phyloP scores from a whole-genome alignment of 2,329 filamentous ascomycete genomes.

The Neopestalotiopsis rosae region DNA sequence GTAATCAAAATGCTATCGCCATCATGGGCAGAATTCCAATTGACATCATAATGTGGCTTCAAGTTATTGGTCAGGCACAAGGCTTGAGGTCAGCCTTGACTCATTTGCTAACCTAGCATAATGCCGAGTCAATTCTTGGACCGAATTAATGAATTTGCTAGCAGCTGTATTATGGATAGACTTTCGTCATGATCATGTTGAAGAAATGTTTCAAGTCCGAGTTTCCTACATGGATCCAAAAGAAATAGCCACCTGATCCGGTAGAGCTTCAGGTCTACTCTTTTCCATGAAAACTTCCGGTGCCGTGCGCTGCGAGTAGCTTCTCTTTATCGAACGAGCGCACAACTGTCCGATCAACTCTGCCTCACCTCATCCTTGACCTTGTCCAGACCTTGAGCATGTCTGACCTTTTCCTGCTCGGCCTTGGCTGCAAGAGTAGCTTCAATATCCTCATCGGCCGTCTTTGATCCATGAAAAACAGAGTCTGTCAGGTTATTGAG shows the following conservation, averaged over 20 bases:
- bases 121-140: neutral
- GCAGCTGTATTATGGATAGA: neutral
- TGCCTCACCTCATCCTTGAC: constrained; percentile 9
- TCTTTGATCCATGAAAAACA: constrained; percentile 34
- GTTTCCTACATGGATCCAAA: neutral
- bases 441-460: constrained; percentile 30
- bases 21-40: neutral
- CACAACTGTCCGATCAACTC: neutral
- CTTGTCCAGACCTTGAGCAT: constrained; percentile 30
- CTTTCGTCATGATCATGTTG: neutral
- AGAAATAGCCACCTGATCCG: neutral
- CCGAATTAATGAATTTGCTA: neutral
- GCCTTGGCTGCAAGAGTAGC: constrained; percentile 29
- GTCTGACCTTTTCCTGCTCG: constrained; percentile 32
- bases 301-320: neutral
- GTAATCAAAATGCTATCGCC: neutral
- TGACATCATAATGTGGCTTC: neutral
- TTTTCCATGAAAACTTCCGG: neutral
- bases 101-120: neutral
- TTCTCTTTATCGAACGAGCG: too few species aligned
- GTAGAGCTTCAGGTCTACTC: too few species aligned
- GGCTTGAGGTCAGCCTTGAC: neutral
- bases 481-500: constrained; percentile 61
- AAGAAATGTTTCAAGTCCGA: neutral
- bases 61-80: neutral